phyloP scores from a whole-genome alignment of 1,139 yeast genomes.

The Torulaspora pretoriensis region DNA sequence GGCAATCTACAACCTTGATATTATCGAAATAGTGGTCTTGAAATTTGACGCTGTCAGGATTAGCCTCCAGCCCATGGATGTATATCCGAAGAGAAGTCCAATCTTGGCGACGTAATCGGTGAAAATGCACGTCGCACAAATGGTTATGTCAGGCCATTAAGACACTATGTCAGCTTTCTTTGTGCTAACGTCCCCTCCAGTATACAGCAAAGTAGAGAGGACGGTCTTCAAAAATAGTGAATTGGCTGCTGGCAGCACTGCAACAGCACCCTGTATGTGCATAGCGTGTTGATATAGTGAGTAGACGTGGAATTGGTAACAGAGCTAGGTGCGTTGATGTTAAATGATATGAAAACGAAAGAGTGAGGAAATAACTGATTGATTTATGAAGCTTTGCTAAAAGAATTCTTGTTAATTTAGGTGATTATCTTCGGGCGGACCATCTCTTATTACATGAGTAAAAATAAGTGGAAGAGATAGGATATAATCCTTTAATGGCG shows the following conservation, averaged over 20 bases:
- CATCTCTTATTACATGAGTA: too few relatives aligned
- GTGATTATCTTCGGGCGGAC: too few relatives aligned
- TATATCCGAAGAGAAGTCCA: constrained; percentile 6
- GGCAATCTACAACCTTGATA: background rate
- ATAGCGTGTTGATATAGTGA: too few relatives aligned
- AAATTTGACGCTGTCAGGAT: background rate
- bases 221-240: constrained; percentile 5
- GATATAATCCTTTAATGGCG: too few relatives aligned
- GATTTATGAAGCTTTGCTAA: too few relatives aligned
- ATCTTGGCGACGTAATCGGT: constrained; percentile 4
- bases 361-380: too few relatives aligned
- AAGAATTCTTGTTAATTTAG: too few relatives aligned
- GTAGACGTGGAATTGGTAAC: too few relatives aligned
- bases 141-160: constrained; percentile 5
- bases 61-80: constrained; percentile 1
- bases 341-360: too few relatives aligned
- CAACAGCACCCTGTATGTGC: too few relatives aligned
- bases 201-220: constrained; percentile 5
- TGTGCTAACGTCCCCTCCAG: constrained; percentile 3
- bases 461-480: too few relatives aligned
- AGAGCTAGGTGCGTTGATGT: too few relatives aligned
- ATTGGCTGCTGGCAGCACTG: constrained; percentile 7
- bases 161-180: constrained; percentile 2
- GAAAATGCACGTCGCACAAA: constrained; percentile 4
- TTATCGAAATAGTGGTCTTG: constrained; percentile 1